Evolutionary conservation across 75 land plant genomes (phyloP).

Genomic region (Larix kaempferi): DNA sequence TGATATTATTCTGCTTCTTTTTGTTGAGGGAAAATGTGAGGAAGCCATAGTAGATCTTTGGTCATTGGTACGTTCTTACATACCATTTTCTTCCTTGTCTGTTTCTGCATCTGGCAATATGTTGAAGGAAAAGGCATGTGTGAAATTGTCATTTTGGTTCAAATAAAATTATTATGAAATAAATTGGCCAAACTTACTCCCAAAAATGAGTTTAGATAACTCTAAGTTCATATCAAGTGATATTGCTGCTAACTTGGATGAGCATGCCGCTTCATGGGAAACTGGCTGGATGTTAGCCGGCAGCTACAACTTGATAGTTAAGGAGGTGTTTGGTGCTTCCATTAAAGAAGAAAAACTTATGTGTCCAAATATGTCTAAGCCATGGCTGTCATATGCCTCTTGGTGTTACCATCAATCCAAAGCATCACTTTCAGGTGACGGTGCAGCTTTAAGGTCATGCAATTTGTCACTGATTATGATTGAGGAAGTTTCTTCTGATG

Average conservation of each 20-base stretch:
- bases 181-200: conserved; percentile 25
- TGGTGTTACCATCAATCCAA: conserved; percentile 87
- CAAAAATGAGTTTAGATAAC: conserved; percentile 35
- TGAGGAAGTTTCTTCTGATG: conserved; percentile 40
- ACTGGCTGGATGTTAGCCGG: conserved; percentile 10
- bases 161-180: conserved; percentile 24
- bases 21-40: conserved; percentile 63
- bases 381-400: conserved; percentile 95
- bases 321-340: conserved; percentile 67
- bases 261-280: neutral
- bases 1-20: conserved; percentile 64
- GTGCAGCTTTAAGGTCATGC: conserved; percentile 20
- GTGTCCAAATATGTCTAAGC: conserved; percentile 75
- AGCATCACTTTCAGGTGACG: conserved; percentile 25
- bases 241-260: conserved; percentile 2
- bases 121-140: conserved; percentile 80
- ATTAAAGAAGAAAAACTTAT: conserved; percentile 58
- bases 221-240: neutral
- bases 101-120: conserved; percentile 14
- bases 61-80: conserved; percentile 51
- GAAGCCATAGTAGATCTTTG: conserved; percentile 70
- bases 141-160: conserved; percentile 85
- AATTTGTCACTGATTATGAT: conserved; percentile 47
- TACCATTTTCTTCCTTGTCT: conserved; percentile 14
- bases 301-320: conserved; percentile 20